These are phyloP conservation scores for Trichoderma endophyticum DNA, from an alignment of 2,329 filamentous ascomycete species.

Conservation along the genomic window DNA sequence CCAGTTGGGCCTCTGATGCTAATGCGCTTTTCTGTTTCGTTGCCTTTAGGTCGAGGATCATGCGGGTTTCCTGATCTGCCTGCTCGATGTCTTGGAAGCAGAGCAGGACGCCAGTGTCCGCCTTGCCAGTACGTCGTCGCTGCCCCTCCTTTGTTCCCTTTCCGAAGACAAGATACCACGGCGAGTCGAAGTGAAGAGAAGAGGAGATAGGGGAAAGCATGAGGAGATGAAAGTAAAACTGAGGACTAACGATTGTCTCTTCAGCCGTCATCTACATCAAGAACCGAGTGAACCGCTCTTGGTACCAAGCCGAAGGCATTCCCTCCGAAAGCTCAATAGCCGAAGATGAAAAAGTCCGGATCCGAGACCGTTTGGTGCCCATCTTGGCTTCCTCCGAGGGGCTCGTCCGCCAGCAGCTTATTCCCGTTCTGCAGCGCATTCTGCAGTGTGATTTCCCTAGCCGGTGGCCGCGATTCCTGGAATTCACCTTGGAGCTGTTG, in stretches of 20 bases:
- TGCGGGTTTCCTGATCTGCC: slow-evolving; percentile 83
- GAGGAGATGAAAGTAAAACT: not conserved
- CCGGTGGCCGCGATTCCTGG: slow-evolving; percentile 91
- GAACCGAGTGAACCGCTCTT: slow-evolving; percentile 91
- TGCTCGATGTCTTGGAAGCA: slow-evolving; percentile 83
- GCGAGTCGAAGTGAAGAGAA: not conserved
- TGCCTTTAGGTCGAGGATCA: slow-evolving; percentile 77
- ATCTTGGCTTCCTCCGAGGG: slow-evolving; percentile 77
- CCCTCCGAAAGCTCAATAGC: slow-evolving; percentile 71
- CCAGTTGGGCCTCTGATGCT: not conserved
- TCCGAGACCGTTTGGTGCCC: slow-evolving; percentile 84
- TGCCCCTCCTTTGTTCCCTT: slow-evolving; percentile 16
- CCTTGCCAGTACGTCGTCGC: slow-evolving; percentile 70
- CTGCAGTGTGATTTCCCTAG: slow-evolving; percentile 93
- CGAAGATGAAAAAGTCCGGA: slow-evolving; percentile 83
- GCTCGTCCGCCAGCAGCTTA: slow-evolving; percentile 84
- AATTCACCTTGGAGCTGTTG: slow-evolving; percentile 85
- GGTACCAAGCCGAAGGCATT: slow-evolving; percentile 74
- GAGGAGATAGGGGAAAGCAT: not conserved
- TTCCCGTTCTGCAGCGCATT: slow-evolving; percentile 93
- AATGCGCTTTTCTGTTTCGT: slow-evolving; percentile 21
- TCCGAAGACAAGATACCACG: not conserved
- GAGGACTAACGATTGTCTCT: slow-evolving; percentile 18
- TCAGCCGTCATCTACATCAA: slow-evolving; percentile 95
- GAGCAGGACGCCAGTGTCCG: slow-evolving; percentile 84